Conservation (phyloP, 2,329 filamentous ascomycete species). For the Beauveria rudraprayagi region DNA sequence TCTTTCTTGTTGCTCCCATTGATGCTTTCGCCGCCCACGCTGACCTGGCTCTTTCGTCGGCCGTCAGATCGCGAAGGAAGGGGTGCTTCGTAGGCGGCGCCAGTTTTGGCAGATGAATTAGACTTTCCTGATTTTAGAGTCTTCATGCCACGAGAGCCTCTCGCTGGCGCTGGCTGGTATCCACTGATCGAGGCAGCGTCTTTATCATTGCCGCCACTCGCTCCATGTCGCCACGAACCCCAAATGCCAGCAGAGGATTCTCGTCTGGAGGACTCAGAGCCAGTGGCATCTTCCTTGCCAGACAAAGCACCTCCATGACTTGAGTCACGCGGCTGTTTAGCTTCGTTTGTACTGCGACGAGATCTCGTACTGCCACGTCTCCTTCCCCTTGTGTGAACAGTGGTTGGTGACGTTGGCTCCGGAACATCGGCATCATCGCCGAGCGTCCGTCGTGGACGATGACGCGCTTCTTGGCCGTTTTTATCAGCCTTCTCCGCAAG, state of each 20-base stretch:
- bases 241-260: constrained; percentile 52
- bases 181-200: constrained; percentile 51
- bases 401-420: constrained; percentile 28
- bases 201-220: constrained; percentile 44
- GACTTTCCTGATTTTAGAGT: constrained; percentile 74
- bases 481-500: constrained; percentile 24
- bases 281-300: constrained; percentile 22
- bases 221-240: constrained; percentile 61
- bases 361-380: constrained; percentile 32
- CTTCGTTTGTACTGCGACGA: constrained; percentile 7
- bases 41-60: constrained; percentile 47
- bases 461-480: constrained; percentile 14
- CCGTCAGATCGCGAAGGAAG: constrained; percentile 39
- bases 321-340: constrained; percentile 3
- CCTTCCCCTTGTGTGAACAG: constrained; percentile 36
- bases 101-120: constrained; percentile 43
- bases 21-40: constrained; percentile 21
- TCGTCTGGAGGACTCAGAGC: constrained; percentile 29
- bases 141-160: constrained; percentile 70
- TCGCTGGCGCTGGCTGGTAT: constrained; percentile 59
- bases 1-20: constrained; percentile 41
- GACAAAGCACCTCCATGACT: constrained; percentile 16
- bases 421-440: constrained; percentile 19
- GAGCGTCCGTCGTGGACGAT: constrained; percentile 14
- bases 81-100: constrained; percentile 44